Percentiles rank a stretch among this genome's conserved stretches.
These are phyloP conservation scores for Trichocomaceae sp. DNA, from an alignment of 2,329 filamentous ascomycete genomes.

Conservation along the genomic window DNA sequence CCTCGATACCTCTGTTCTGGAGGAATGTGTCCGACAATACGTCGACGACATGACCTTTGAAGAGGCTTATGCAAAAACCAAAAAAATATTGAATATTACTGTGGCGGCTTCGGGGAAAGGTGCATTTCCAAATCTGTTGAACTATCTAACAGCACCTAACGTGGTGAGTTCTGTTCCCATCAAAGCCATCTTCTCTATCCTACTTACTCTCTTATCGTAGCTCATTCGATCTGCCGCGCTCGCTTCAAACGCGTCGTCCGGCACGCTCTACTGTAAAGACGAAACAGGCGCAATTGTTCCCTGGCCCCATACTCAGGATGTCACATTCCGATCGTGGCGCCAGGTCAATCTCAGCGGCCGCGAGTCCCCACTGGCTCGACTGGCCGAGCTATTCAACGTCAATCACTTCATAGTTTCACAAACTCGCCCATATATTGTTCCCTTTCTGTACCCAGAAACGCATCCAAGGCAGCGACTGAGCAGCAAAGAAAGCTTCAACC, in stretches of 20 bases:
- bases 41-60: conserved; percentile 88
- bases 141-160: conserved; percentile 88
- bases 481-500: conserved; percentile 52
- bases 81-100: conserved; percentile 84
- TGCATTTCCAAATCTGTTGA: conserved; percentile 76
- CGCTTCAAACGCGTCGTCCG: conserved; percentile 43
- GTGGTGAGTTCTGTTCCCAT: conserved; percentile 56
- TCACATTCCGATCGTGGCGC: conserved; percentile 63
- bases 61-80: conserved; percentile 80
- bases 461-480: conserved; percentile 59
- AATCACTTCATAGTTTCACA: conserved; percentile 95
- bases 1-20: conserved; percentile 71
- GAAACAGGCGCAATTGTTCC: conserved; percentile 64
- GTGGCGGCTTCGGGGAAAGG: conserved; percentile 68
- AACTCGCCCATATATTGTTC: conserved; percentile 80
- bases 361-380: conserved; percentile 61
- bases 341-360: conserved; percentile 59
- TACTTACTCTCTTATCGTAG: conserved; percentile 32
- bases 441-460: conserved; percentile 74
- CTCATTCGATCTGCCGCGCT: conserved; percentile 50
- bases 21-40: conserved; percentile 76
- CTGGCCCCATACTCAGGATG: conserved; percentile 58
- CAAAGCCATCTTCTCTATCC: not conserved
- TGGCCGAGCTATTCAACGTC: conserved; percentile 81
- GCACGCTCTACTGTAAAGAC: conserved; percentile 71